Evolutionary conservation across 163 green algal genomes (phyloP).

Genomic region (Chlamydomonas reinhardtii): DNA sequence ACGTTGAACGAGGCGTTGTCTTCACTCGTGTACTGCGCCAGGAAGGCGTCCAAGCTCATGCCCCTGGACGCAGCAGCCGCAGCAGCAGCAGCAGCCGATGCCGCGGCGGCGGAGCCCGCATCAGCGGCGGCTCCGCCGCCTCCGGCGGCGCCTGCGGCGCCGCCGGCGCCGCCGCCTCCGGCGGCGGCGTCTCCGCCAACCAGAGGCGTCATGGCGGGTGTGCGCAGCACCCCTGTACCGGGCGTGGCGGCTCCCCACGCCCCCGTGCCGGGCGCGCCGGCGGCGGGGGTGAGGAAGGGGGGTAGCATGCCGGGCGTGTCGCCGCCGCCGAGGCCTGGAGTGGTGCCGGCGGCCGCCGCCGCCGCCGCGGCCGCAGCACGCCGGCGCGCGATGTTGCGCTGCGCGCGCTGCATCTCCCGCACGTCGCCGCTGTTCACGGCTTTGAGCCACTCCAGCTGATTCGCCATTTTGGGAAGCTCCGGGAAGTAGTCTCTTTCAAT

Average conservation of each 20-base stretch:
- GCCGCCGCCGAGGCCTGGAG: neutral
- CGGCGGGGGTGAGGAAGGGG: constrained; percentile 43
- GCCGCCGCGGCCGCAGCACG: constrained; percentile 35
- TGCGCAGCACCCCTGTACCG: constrained; percentile 46
- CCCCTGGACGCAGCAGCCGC: constrained; percentile 23
- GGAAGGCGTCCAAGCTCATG: constrained; percentile 88
- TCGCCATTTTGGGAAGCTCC: constrained; percentile 87
- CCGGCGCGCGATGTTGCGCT: constrained; percentile 81
- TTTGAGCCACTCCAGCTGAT: constrained; percentile 90
- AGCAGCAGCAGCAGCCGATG: constrained; percentile 15
- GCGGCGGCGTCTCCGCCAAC: neutral
- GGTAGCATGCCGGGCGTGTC: neutral
- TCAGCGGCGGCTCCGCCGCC: neutral
- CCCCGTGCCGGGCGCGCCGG: neutral
- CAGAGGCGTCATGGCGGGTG: constrained; percentile 67
- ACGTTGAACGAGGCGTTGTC: constrained; percentile 94
- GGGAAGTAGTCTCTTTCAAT: constrained; percentile 97
- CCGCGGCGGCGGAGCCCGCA: constrained; percentile 6
- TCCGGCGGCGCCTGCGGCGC: neutral
- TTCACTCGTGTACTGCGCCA: constrained; percentile 90
- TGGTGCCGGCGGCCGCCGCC: neutral
- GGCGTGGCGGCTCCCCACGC: constrained; percentile 5
- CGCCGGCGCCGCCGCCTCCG: neutral
- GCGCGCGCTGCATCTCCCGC: constrained; percentile 62
- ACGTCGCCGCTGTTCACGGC: constrained; percentile 70